phyloP scores from a whole-genome alignment of 2,329 filamentous ascomycete genomes.

The Curvularia verruculosa region DNA sequence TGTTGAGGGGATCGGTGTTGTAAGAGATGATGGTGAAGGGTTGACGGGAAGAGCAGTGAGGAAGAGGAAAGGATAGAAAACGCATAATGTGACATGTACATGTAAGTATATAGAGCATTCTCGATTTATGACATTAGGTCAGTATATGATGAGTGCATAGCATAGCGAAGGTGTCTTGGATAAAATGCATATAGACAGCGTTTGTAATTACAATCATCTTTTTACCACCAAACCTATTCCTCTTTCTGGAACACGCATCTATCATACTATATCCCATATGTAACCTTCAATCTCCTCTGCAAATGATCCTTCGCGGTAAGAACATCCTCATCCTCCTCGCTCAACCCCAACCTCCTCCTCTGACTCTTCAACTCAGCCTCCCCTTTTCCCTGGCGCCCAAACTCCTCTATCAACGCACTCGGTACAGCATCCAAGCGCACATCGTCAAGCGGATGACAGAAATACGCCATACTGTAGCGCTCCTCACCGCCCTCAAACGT shows the following conservation, averaged over 20 bases:
- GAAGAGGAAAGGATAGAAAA: constrained; percentile 34
- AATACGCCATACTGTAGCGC: constrained; percentile 66
- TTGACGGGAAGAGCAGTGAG: constrained; percentile 28
- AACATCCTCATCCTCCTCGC: constrained; percentile 46
- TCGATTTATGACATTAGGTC: constrained; percentile 9
- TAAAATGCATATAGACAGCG: constrained; percentile 7
- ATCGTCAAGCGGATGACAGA: constrained; percentile 66
- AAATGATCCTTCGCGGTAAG: constrained; percentile 66
- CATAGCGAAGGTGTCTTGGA: constrained; percentile 24
- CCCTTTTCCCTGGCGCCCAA: constrained; percentile 38
- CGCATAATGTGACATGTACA: background rate
- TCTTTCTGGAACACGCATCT: background rate
- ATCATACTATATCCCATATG: constrained; percentile 55
- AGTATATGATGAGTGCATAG: constrained; percentile 20
- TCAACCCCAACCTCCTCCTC: constrained; percentile 52
- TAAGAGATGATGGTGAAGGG: constrained; percentile 41
- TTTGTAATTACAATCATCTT: background rate
- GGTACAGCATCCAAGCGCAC: constrained; percentile 62
- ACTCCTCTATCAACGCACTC: constrained; percentile 55
- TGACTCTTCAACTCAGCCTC: constrained; percentile 42
- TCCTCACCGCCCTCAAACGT: constrained; percentile 65
- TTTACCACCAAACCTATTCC: background rate
- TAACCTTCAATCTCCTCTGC: constrained; percentile 62
- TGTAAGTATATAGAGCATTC: constrained; percentile 1
- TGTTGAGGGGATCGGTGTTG: constrained; percentile 41